Base-by-base conservation (phyloP, 1,284 basidiomycete species). In the Heterobasidion parviporum region DNA sequence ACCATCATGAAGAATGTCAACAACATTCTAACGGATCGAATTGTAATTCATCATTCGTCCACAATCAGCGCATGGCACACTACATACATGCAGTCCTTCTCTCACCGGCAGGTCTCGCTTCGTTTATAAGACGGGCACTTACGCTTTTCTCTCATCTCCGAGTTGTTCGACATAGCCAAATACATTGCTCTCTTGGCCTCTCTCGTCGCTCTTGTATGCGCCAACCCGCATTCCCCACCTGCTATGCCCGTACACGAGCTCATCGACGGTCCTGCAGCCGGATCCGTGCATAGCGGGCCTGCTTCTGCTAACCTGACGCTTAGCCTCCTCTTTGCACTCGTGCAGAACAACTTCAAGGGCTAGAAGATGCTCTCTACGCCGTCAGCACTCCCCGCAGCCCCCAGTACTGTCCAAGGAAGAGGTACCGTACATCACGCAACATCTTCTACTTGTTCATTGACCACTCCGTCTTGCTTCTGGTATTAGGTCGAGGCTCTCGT, bases 401-500 rank as follows among this genome's bases (percentile, higher is more conserved):
- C 12, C 47, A 54, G 15, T 72, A 70, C 55, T 71, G 45, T 63
- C 62, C 7, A 63, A 63, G 34, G 64, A 64, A 2, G 63, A 70
- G 63, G 70, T 68, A 47, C 61, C 2, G 54, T 56, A 0, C 54
- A 63, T 20, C 16, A 50, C 10, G 53, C 32, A 2, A 44, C 67
- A 18, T 18, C 18, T 18, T 18, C 48, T 61, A 58, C 32, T 50
- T 18, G 18, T 18, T 18, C 18, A 18, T 18, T 18, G 18, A 18
- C 18, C 18, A 18, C 18, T 18, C 18, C 18, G 18, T 18, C 18
- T 18, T 18, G 18, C 18, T 18, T 18, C 18, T 18, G 18, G 64
- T 41, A 14, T 49, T 68, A 48, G 61, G 69, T 72, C 9, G 70
- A 72, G 56, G 60, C 64, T 8, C 72, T 70, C 59, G 68, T 72